Evolutionary conservation across 495 filamentous ascomycete species (phyloP).

Genomic region (Podospora conica): DNA sequence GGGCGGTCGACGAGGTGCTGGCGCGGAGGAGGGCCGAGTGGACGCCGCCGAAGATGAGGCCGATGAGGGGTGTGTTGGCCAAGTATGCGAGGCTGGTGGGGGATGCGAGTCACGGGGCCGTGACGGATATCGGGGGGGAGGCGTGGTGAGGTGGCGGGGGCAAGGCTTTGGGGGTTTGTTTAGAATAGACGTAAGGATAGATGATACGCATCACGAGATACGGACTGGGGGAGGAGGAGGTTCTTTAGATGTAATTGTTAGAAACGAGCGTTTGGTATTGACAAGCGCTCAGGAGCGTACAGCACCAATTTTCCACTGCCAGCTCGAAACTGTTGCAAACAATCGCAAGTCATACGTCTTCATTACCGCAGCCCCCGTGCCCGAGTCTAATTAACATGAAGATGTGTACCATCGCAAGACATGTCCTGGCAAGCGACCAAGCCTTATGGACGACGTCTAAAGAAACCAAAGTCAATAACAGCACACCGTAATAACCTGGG

Average conservation of each 20-base stretch:
- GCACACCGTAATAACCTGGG: background rate
- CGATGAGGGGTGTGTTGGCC: slow-evolving; percentile 81
- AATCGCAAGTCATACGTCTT: background rate
- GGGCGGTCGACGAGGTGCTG: slow-evolving; percentile 58
- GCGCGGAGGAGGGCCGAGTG: slow-evolving; percentile 59
- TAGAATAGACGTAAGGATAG: background rate
- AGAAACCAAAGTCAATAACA: background rate
- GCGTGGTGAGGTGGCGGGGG: slow-evolving; percentile 16
- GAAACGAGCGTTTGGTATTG: background rate
- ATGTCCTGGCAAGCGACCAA: background rate
- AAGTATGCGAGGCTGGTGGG: slow-evolving; percentile 72
- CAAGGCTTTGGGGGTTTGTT: background rate
- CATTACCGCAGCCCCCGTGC: background rate
- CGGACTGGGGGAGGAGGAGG: background rate
- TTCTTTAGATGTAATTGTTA: background rate
- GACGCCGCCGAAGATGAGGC: slow-evolving; percentile 64
- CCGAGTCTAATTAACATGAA: slow-evolving; percentile 2
- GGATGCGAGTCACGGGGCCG: slow-evolving; percentile 50
- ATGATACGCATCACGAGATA: background rate
- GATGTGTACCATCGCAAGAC: slow-evolving; percentile 2
- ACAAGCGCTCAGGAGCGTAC: background rate
- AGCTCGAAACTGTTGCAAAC: background rate
- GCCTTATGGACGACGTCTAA: background rate
- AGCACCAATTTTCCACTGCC: background rate
- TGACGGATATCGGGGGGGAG: slow-evolving; percentile 39